Percentiles rank a stretch among this genome's conserved stretches.
Evolutionary conservation across 768 basidiomycete species (phyloP).

Genomic region (Heimioporus sp.): DNA sequence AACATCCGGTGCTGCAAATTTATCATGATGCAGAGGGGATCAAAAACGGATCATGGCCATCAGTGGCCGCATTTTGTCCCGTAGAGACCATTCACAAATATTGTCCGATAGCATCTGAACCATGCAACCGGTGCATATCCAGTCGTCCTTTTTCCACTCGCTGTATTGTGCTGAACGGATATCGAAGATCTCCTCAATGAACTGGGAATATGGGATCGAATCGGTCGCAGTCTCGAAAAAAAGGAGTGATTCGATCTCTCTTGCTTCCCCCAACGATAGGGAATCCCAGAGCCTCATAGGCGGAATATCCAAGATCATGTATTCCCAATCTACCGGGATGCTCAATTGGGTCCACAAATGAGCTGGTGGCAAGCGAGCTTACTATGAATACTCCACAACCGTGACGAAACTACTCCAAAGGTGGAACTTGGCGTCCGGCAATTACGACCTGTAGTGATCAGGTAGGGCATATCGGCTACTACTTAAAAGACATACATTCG

Average conservation of each 20-base stretch:
- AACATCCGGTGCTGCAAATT: too few relatives aligned
- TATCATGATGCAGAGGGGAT: not conserved
- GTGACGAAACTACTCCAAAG: slow-evolving; percentile 18
- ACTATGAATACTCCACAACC: slow-evolving; percentile 31
- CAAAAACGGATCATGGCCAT: too few relatives aligned
- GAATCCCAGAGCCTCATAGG: slow-evolving; percentile 1
- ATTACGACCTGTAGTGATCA: not conserved
- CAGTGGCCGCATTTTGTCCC: not conserved
- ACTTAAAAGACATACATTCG: slow-evolving; percentile 18
- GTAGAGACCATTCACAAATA: slow-evolving; percentile 11
- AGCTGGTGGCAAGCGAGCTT: slow-evolving; percentile 3
- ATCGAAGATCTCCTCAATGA: slow-evolving; percentile 17
- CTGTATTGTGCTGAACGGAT: slow-evolving; percentile 17
- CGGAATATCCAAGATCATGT: slow-evolving; percentile 5
- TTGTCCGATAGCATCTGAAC: slow-evolving; percentile 14
- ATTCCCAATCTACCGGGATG: slow-evolving; percentile 16
- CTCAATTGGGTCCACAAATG: not conserved
- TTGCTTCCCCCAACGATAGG: slow-evolving; percentile 3
- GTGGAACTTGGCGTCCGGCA: slow-evolving; percentile 8
- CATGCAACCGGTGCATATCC: slow-evolving; percentile 33
- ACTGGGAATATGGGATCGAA: slow-evolving; percentile 8
- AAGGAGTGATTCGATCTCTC: slow-evolving; percentile 4
- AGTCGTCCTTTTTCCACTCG: slow-evolving; percentile 29
- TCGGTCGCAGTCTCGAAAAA: slow-evolving; percentile 2
- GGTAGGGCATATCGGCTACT: not conserved